Evolutionary conservation across 2,329 filamentous ascomycete species (phyloP), one percentile per base, ranked within the genome.

Genomic region (Lasiodiplodia gonubiensis): DNA sequence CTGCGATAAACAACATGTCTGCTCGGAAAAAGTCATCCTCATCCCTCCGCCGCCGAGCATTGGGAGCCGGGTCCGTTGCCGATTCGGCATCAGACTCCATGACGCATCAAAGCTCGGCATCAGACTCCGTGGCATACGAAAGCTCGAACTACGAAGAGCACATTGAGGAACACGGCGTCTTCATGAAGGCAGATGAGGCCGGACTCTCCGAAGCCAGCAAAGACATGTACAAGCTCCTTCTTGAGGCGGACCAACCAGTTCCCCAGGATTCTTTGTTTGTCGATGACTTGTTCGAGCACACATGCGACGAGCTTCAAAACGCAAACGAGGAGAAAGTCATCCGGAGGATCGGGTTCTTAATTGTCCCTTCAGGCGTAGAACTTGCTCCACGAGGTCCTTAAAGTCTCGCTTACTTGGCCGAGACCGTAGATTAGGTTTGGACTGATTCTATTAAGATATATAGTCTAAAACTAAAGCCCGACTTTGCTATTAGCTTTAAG

Each of bases 361-460:
- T 68, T 6, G 60, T 68, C 30, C 67, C 67, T 65, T 68, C 60
- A 35, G 60, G 39, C 3, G 39, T 51, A n/a, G 25, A 12, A 23
- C 27, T 68, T 8, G 60, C 67, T 16, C n/a, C 42, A 21, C 21
- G 35, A 33, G 42, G 67, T 33, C 30, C 53, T 12, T 5, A 18
- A 5, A n/a, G 65, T 52, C 61, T 68, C 21, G 51, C 76, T 1
- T 30, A 46, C 68, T 68, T 84, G 8, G 71, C 72, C 37, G 80
- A 84, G 69, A 81, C 77, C 68, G 73, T 80, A 42, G 81, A 83
- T 69, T 75, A 82, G 73, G 74, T 74, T 67, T 84, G 81, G 81
- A 77, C 76, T 65, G 79, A 78, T 68, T 77, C 77, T 6, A 74
- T 81, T 46, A 75, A 4, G 80, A 80, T 64, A 18, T 21, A 12